Conservation (phyloP, 1,284 basidiomycete species). For the Moesziomyces sp. region DNA sequence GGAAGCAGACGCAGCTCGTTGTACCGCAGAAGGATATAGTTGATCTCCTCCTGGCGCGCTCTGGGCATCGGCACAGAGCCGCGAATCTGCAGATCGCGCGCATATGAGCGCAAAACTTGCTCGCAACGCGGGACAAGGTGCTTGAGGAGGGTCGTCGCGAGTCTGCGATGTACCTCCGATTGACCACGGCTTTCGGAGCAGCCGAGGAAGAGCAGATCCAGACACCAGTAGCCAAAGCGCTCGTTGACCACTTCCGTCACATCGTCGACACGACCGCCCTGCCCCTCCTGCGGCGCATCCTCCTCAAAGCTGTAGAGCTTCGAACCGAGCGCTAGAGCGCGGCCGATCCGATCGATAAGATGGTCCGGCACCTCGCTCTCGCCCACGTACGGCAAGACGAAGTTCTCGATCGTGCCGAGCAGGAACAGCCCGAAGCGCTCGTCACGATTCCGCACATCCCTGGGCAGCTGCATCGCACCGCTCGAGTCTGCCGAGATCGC, state of each 20-base stretch:
- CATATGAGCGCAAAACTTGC: constrained; percentile 76
- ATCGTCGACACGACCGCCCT: constrained; percentile 46
- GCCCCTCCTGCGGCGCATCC: constrained; percentile 5
- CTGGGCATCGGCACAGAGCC: constrained; percentile 71
- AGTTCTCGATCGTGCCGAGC: constrained; percentile 73
- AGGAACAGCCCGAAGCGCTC: constrained; percentile 83
- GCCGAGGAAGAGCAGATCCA: constrained; percentile 84
- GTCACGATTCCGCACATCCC: constrained; percentile 76
- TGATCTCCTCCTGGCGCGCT: constrained; percentile 85
- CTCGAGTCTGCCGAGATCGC: constrained; percentile 87
- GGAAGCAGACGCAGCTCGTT: constrained; percentile 28
- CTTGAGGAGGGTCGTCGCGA: constrained; percentile 15
- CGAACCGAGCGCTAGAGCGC: constrained; percentile 80
- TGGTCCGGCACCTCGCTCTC: constrained; percentile 77
- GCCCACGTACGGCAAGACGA: constrained; percentile 81
- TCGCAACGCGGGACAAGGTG: constrained; percentile 73
- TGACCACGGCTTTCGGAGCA: constrained; percentile 71
- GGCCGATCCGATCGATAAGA: constrained; percentile 77
- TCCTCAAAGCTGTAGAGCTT: constrained; percentile 71
- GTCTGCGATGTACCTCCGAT: constrained; percentile 7
- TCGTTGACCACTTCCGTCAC: constrained; percentile 75
- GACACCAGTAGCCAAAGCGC: constrained; percentile 91
- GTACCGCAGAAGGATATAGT: constrained; percentile 75
- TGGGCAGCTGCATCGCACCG: constrained; percentile 69
- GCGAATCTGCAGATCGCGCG: constrained; percentile 82